phyloP scores from a whole-genome alignment of 2,329 filamentous ascomycete genomes.

The Teratosphaeria epicoccoides region DNA sequence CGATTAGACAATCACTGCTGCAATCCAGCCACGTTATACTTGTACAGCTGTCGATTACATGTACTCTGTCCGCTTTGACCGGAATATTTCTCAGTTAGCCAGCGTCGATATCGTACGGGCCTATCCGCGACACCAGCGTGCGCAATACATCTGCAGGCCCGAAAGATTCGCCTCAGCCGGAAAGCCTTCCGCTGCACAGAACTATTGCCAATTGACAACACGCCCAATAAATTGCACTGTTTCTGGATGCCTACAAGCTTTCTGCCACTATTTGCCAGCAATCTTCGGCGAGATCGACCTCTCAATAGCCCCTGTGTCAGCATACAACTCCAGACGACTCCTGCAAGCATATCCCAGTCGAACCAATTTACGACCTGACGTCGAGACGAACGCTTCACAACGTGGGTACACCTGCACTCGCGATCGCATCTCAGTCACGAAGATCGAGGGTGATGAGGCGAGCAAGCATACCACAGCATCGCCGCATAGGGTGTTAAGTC shows the following conservation, averaged over 20 bases:
- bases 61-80: not conserved
- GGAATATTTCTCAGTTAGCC: not conserved
- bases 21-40: too few relatives aligned
- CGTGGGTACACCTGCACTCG: too few relatives aligned
- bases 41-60: not conserved
- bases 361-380: too few relatives aligned
- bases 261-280: not conserved
- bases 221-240: not conserved
- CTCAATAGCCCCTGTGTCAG: not conserved
- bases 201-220: too few relatives aligned
- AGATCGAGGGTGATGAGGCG: too few relatives aligned
- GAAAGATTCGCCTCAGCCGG: not conserved
- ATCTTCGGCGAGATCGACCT: not conserved
- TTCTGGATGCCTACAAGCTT: not conserved
- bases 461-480: too few relatives aligned
- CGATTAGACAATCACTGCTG: not conserved
- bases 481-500: too few relatives aligned
- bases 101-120: not conserved
- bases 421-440: too few relatives aligned
- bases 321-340: not conserved
- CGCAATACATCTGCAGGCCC: not conserved
- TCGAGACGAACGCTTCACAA: too few relatives aligned
- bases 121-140: not conserved
- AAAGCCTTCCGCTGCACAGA: not conserved
- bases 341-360: not conserved